phyloP scores from a whole-genome alignment of 208 protist species.

The Naegleria gruberi region DNA sequence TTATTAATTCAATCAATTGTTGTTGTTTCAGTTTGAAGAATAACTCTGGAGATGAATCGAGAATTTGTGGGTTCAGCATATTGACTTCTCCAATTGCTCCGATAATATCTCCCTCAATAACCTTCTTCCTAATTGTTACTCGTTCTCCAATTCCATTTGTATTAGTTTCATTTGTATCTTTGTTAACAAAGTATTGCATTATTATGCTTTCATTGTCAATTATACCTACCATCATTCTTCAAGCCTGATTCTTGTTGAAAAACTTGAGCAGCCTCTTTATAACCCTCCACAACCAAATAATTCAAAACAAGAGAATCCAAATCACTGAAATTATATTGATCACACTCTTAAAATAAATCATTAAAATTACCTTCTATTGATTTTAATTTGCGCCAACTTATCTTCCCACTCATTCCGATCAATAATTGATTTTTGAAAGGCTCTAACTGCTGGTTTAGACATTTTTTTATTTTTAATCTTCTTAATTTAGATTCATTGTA shows the following conservation, averaged over 20 bases:
- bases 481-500: too few relatives aligned
- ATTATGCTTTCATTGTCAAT: too few relatives aligned
- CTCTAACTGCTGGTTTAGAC: background rate
- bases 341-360: background rate
- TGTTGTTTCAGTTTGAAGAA: constrained; percentile 66
- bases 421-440: background rate
- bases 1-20: constrained; percentile 64
- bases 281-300: constrained; percentile 64
- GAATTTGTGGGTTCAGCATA: constrained; percentile 58
- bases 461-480: background rate
- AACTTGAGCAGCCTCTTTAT: constrained; percentile 59
- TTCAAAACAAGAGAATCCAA: constrained; percentile 63
- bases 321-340: constrained; percentile 25
- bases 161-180: too few relatives aligned
- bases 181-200: too few relatives aligned
- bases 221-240: too few relatives aligned
- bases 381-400: background rate
- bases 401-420: background rate
- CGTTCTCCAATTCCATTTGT: constrained; percentile 34
- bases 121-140: constrained; percentile 46
- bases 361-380: background rate
- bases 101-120: constrained; percentile 53
- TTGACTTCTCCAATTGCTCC: constrained; percentile 57
- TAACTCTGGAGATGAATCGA: constrained; percentile 53
- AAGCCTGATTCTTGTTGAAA: constrained; percentile 51